Conservation (phyloP, 345 rosid genomes). For the Laguncularia racemosa region DNA sequence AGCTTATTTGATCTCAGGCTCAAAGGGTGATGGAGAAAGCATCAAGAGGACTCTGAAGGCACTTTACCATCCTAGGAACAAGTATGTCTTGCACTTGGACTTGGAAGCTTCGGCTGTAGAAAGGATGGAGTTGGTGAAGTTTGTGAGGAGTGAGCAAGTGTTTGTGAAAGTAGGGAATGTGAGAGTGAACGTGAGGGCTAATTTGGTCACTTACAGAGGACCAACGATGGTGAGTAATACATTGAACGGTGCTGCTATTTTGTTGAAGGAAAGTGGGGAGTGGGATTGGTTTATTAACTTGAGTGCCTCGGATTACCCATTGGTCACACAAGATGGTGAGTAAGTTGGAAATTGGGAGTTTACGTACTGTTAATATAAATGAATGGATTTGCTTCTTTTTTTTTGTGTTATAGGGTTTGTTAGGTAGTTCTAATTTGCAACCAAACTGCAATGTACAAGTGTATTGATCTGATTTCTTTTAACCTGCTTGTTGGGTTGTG, state of each 20-base stretch:
- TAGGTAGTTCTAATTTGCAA: no score
- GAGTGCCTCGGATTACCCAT: slow-evolving; percentile 92
- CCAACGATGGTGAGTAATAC: slow-evolving; percentile 95
- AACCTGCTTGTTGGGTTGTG: no score
- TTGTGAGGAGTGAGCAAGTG: slow-evolving; percentile 41
- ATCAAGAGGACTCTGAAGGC: slow-evolving; percentile 65
- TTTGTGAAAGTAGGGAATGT: slow-evolving; percentile 61
- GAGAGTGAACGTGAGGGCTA: slow-evolving; percentile 58
- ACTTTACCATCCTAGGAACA: slow-evolving; percentile 87
- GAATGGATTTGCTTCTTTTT: not conserved
- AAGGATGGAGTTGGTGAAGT: slow-evolving; percentile 57
- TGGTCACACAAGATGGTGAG: slow-evolving; percentile 88
- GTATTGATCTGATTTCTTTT: no score
- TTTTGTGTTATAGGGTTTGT: not conserved
- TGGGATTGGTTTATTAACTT: slow-evolving; percentile 97
- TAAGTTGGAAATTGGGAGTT: not conserved
- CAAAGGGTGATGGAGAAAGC: slow-evolving; percentile 65
- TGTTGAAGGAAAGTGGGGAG: slow-evolving; percentile 64
- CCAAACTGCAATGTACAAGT: no score
- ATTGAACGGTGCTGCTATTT: slow-evolving; percentile 74
- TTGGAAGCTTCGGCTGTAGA: slow-evolving; percentile 72
- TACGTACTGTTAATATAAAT: not conserved
- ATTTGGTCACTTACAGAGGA: slow-evolving; percentile 80
- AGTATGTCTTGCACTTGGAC: slow-evolving; percentile 71
- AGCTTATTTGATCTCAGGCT: slow-evolving; percentile 77